Percentiles rank a stretch among this genome's conserved stretches.
Evolutionary conservation across 2,329 filamentous ascomycete genomes (phyloP).

Genomic region (Alternaria atra): DNA sequence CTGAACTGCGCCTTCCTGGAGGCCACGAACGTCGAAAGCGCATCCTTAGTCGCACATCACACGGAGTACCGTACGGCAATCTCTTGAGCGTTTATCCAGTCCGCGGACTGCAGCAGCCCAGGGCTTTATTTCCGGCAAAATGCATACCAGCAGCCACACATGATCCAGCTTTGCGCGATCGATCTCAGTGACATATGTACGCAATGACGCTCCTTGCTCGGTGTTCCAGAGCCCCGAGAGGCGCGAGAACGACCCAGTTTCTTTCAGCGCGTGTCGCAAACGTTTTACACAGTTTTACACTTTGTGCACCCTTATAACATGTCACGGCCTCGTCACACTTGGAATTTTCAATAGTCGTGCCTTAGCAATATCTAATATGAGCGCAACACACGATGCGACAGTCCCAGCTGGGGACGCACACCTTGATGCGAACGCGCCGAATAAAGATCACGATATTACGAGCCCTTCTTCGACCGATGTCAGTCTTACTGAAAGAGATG

Average conservation of each 20-base stretch:
- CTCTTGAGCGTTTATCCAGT: background rate
- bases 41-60: background rate
- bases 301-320: constrained; percentile 10
- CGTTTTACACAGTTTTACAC: background rate
- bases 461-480: constrained; percentile 28
- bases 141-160: background rate
- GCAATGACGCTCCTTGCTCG: constrained; percentile 15
- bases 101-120: background rate
- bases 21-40: background rate
- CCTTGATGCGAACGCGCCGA: constrained; percentile 10
- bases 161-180: constrained; percentile 5
- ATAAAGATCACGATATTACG: constrained; percentile 20
- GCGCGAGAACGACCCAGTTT: constrained; percentile 6
- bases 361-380: constrained; percentile 8
- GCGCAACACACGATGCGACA: constrained; percentile 13
- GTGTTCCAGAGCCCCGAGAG: constrained; percentile 11
- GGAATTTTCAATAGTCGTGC: background rate
- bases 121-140: constrained; percentile 5
- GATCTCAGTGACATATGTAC: constrained; percentile 13
- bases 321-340: background rate
- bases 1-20: background rate
- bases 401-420: background rate
- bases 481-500: constrained; percentile 21
- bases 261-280: constrained; percentile 2
- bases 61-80: background rate